Base-by-base conservation (phyloP, 108 stramenopile genomes). In the Cyclotella kingstonii region DNA sequence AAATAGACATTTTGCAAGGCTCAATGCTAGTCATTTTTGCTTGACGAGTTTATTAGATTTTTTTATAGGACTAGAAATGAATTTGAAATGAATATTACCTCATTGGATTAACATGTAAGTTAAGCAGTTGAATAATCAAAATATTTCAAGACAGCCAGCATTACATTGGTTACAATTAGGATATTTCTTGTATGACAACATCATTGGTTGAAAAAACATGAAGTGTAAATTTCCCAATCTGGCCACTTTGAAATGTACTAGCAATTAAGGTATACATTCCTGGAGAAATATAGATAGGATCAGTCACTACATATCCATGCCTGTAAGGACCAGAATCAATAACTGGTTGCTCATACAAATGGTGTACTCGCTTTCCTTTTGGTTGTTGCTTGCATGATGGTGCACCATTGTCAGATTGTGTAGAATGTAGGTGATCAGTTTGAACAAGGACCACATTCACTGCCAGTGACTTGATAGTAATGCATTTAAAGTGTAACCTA, bases 251-350 rank as follows among this genome's bases (percentile, higher is more conserved):
- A 59, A 50, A 86, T 14, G 81, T 81, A 12, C 74, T 77, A 17
- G 63, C 85, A 35, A 86, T 54, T 19, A 86, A 40, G 31, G 66
- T 68, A 46, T 89, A 89, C 34, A 68, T 49, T 15, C 85, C 88
- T 14, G 78, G 57, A 11, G 53, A 30, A n/a, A 84, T 42, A 45
- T 28, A 47, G 8, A 43, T 50, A 23, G 49, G 67, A 30, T 79
- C 73, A 15, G 85, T 74, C 0, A 79, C 77, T 0, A 68, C 60
- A 61, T 83, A 89, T 5, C 84, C 82, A 48, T 84, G 79, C 30
- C 88, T 72, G 47, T 86, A 89, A 49, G 67, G 74, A 25, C 85
- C 85, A 8, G 76, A 78, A 54, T 89, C 83, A 23, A 89, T 40
- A 9, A 81, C 8, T 6, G 78, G 77, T 7, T 54, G 44, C 18